phyloP scores from a whole-genome alignment of 352 stramenopile species.

The Globisporangium nodosum region DNA sequence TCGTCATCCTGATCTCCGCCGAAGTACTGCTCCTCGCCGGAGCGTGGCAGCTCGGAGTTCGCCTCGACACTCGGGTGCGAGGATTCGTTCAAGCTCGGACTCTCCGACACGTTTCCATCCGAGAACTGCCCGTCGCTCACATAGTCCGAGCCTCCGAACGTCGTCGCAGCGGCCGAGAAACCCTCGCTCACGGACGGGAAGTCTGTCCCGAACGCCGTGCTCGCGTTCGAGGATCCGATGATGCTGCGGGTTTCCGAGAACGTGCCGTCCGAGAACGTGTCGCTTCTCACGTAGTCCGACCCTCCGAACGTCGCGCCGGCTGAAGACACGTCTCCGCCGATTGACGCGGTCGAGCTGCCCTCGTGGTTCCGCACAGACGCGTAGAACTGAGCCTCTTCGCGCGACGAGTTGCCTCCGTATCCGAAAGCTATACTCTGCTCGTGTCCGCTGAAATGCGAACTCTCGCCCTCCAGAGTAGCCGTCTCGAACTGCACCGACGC shows the following conservation, averaged over 20 bases:
- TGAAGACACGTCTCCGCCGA: slow-evolving; percentile 51
- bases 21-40: slow-evolving; percentile 26
- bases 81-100: slow-evolving; percentile 45
- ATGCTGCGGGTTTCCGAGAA: slow-evolving; percentile 68
- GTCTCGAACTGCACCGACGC: slow-evolving; percentile 8
- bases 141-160: slow-evolving; percentile 54
- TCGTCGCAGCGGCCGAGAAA: slow-evolving; percentile 52
- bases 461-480: not conserved
- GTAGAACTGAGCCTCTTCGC: slow-evolving; percentile 16
- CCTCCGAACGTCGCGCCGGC: slow-evolving; percentile 73
- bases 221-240: slow-evolving; percentile 66
- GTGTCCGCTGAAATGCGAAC: not conserved
- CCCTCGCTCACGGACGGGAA: slow-evolving; percentile 71
- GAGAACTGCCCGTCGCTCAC: slow-evolving; percentile 50
- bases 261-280: slow-evolving; percentile 57
- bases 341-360: slow-evolving; percentile 49
- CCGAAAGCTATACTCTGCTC: slow-evolving; percentile 3
- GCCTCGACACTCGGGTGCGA: slow-evolving; percentile 28
- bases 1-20: slow-evolving; percentile 19
- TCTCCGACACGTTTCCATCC: slow-evolving; percentile 55
- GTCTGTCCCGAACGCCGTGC: slow-evolving; percentile 72
- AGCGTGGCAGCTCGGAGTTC: slow-evolving; percentile 28
- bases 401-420: slow-evolving; percentile 8
- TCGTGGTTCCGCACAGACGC: slow-evolving; percentile 16
- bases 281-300: slow-evolving; percentile 63